These are phyloP conservation scores for Recurvomyces mirabilis DNA, from an alignment of 495 filamentous ascomycete species.

Conservation along the genomic window DNA sequence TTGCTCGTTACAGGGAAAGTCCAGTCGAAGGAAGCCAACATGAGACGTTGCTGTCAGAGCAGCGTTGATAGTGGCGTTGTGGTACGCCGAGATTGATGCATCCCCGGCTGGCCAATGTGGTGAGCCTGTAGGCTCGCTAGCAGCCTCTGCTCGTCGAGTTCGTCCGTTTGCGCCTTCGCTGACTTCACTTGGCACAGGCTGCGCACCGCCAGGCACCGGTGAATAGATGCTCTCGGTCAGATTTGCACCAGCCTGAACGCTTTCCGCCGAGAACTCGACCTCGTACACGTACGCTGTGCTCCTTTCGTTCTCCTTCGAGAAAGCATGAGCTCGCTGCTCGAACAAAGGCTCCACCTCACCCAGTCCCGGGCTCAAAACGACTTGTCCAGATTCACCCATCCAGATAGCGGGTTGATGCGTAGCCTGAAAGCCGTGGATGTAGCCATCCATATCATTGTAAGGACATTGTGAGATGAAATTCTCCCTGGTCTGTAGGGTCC, in stretches of 20 bases:
- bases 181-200: constrained; percentile 12
- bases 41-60: constrained; percentile 21
- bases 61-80: constrained; percentile 9
- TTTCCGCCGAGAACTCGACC: constrained; percentile 11
- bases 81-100: not conserved
- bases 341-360: constrained; percentile 18
- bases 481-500: constrained; percentile 20
- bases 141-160: constrained; percentile 13
- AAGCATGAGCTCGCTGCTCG: constrained; percentile 14
- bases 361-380: constrained; percentile 13
- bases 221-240: constrained; percentile 19
- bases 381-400: constrained; percentile 22
- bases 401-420: constrained; percentile 22
- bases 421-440: constrained; percentile 19
- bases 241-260: constrained; percentile 9
- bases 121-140: not conserved
- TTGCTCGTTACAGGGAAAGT: constrained; percentile 1
- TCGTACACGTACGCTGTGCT: constrained; percentile 22
- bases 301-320: constrained; percentile 12
- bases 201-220: constrained; percentile 16
- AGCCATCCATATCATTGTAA: constrained; percentile 14
- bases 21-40: constrained; percentile 11
- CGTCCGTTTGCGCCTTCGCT: constrained; percentile 17
- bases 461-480: constrained; percentile 22
- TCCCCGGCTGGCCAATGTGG: not conserved